Percentiles rank a stretch among this genome's conserved stretches.
Conservation (phyloP, 2,329 filamentous ascomycete species). For the Apiospora rasikravindrae region DNA sequence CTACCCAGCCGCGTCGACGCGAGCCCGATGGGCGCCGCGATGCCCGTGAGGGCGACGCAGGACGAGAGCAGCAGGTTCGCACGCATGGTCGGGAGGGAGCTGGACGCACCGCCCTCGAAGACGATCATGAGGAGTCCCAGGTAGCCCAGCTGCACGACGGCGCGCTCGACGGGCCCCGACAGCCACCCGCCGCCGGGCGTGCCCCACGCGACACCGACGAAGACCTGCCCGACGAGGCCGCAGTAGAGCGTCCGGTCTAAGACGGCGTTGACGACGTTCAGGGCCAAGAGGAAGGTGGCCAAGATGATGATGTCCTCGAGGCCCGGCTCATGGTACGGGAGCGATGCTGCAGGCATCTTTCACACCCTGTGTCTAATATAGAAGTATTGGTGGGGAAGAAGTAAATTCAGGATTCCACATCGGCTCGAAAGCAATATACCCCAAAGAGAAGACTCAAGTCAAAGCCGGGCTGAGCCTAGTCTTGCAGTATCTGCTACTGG, state of each 20-base stretch:
- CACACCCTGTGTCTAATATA: neutral
- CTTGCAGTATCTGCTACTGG: neutral
- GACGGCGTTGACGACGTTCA: slow-evolving; percentile 62
- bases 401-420: too few relatives aligned
- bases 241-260: slow-evolving; percentile 69
- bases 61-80: slow-evolving; percentile 66
- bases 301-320: slow-evolving; percentile 65
- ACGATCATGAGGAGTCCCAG: slow-evolving; percentile 75
- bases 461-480: neutral
- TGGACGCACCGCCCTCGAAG: slow-evolving; percentile 70
- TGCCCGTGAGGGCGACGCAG: slow-evolving; percentile 69
- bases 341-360: slow-evolving; percentile 28
- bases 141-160: slow-evolving; percentile 71
- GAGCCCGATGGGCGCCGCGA: slow-evolving; percentile 66
- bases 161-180: slow-evolving; percentile 52
- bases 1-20: slow-evolving; percentile 55
- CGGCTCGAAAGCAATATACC: too few relatives aligned
- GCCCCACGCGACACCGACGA: slow-evolving; percentile 74
- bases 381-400: neutral
- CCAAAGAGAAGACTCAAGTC: neutral
- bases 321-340: slow-evolving; percentile 67
- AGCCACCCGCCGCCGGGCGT: slow-evolving; percentile 69
- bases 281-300: slow-evolving; percentile 65
- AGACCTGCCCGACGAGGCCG: slow-evolving; percentile 73
- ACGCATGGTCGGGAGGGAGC: slow-evolving; percentile 57